A percentile compares a stretch with the other conserved stretches of the same genome.
Evolutionary conservation across 2,329 filamentous ascomycete species (phyloP).

Genomic region (Aureobasidium mangrovei): DNA sequence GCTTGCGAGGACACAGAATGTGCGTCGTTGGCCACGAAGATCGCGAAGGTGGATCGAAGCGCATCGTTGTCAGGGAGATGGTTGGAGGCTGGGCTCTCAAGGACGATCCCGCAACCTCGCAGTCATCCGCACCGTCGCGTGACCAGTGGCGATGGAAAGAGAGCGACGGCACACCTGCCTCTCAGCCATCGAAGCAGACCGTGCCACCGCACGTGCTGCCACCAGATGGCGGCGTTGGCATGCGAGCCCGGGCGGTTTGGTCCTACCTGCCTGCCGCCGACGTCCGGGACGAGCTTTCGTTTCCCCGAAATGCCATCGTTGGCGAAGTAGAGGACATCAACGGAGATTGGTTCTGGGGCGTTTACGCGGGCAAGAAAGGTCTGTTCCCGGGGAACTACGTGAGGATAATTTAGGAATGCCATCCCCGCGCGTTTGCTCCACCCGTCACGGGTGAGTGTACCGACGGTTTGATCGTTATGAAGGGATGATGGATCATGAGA

Average conservation of each 20-base stretch:
- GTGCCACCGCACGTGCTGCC: constrained; percentile 44
- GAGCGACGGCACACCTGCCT: constrained; percentile 22
- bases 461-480: too few relatives aligned
- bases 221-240: constrained; percentile 64
- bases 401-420: constrained; percentile 29
- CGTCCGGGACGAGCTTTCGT: constrained; percentile 67
- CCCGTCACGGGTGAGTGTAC: too few relatives aligned
- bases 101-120: constrained; percentile 27
- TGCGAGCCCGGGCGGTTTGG: constrained; percentile 59
- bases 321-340: constrained; percentile 79
- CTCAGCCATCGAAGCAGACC: background rate
- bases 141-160: constrained; percentile 29
- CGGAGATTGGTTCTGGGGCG: constrained; percentile 81
- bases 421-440: too few relatives aligned
- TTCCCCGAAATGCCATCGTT: constrained; percentile 76
- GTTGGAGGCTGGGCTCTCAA: constrained; percentile 68
- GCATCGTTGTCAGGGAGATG: constrained; percentile 60
- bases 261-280: constrained; percentile 62
- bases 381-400: constrained; percentile 77
- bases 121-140: background rate
- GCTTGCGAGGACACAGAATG: constrained; percentile 71
- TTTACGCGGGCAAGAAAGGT: constrained; percentile 71
- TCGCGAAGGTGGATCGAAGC: constrained; percentile 55
- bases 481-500: too few relatives aligned
- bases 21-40: constrained; percentile 68